Percentiles rank a stretch among this genome's conserved stretches.
phyloP scores from a whole-genome alignment of 352 stramenopile species.

The Globisporangium apiculatum region DNA sequence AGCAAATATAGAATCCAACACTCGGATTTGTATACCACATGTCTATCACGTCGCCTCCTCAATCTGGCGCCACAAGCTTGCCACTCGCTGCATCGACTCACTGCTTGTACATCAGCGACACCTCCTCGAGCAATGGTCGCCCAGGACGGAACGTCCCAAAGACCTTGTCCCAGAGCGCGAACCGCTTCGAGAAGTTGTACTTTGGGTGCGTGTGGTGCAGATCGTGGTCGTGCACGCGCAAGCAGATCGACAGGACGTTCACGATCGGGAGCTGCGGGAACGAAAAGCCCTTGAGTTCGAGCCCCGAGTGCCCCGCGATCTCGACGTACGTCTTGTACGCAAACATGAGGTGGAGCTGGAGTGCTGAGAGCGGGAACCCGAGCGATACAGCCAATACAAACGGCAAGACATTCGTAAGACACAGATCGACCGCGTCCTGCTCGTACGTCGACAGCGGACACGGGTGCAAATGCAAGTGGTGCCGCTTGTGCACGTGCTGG shows the following conservation, averaged over 20 bases:
- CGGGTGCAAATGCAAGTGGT: slow-evolving; percentile 74
- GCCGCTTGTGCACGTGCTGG: slow-evolving; percentile 74
- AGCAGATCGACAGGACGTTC: slow-evolving; percentile 39
- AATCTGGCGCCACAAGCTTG: background rate
- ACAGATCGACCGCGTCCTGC: slow-evolving; percentile 65
- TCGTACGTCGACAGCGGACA: slow-evolving; percentile 81
- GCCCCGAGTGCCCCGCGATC: slow-evolving; percentile 71
- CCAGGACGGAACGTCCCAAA: slow-evolving; percentile 69
- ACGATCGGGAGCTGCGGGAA: slow-evolving; percentile 82
- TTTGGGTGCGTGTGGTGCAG: slow-evolving; percentile 76
- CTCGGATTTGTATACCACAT: too few species aligned
- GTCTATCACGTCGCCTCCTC: too few species aligned
- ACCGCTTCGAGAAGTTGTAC: slow-evolving; percentile 87
- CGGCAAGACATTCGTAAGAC: slow-evolving; percentile 72
- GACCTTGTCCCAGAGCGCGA: slow-evolving; percentile 81
- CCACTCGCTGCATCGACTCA: background rate
- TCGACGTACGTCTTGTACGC: slow-evolving; percentile 90
- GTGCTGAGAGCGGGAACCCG: slow-evolving; percentile 31
- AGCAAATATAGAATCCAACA: too few species aligned
- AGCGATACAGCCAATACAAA: slow-evolving; percentile 44
- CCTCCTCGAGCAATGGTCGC: slow-evolving; percentile 7
- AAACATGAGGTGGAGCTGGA: slow-evolving; percentile 74
- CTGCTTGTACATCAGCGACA: background rate
- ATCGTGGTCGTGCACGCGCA: slow-evolving; percentile 80
- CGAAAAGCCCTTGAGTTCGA: slow-evolving; percentile 80